Conservation (phyloP, 2,329 filamentous ascomycete genomes). For the Hortaea werneckii region DNA sequence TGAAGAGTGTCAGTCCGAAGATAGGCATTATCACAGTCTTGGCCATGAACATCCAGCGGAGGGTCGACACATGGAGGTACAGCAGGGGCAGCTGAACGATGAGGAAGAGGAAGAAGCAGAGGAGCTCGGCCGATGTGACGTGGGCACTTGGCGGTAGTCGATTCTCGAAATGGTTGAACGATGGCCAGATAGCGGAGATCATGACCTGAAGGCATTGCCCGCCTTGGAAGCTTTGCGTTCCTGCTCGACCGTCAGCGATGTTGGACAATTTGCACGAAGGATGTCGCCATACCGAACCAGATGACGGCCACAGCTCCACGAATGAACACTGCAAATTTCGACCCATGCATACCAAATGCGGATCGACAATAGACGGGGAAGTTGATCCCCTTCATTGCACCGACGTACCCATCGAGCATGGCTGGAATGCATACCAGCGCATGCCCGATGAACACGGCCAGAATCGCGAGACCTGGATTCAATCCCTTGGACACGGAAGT, state of each 20-base stretch:
- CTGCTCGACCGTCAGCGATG: neutral
- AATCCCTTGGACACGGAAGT: slow-evolving; percentile 12
- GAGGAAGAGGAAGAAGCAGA: slow-evolving; percentile 33
- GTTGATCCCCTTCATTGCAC: slow-evolving; percentile 2
- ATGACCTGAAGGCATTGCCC: slow-evolving; percentile 1
- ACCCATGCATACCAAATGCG: slow-evolving; percentile 1
- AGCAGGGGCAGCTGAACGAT: slow-evolving; percentile 34
- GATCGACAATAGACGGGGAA: slow-evolving; percentile 1
- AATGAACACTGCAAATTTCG: neutral
- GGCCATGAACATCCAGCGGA: slow-evolving; percentile 44
- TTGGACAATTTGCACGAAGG: too few species aligned
- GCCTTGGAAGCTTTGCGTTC: neutral
- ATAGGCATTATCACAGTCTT: slow-evolving; percentile 41
- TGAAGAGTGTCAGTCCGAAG: slow-evolving; percentile 51
- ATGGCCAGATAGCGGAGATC: neutral
- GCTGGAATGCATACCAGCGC: slow-evolving; percentile 11
- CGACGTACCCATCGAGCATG: slow-evolving; percentile 4
- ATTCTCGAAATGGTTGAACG: slow-evolving; percentile 2
- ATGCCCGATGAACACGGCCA: slow-evolving; percentile 13
- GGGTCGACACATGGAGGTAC: slow-evolving; percentile 30
- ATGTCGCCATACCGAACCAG: neutral
- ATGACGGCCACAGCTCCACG: neutral
- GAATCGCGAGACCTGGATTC: slow-evolving; percentile 13
- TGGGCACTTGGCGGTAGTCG: neutral
- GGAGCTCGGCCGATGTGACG: neutral